Evolutionary conservation across 768 basidiomycete genomes (phyloP).

Genomic region (Thelephora ganbajun): DNA sequence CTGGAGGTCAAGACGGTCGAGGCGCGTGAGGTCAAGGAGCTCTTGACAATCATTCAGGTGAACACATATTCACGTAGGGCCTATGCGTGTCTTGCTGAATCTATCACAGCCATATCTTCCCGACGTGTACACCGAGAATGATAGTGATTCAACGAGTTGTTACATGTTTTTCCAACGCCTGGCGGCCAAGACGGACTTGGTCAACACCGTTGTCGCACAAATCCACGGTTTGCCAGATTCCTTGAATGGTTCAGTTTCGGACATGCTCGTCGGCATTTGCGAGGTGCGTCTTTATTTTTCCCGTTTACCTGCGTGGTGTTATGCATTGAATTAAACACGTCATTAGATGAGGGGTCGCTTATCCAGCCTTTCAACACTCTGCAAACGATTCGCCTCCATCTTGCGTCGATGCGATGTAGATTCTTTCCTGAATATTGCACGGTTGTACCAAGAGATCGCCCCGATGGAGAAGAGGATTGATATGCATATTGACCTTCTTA

Average conservation of each 20-base stretch:
- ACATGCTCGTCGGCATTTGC: constrained; percentile 84
- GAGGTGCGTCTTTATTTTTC: constrained; percentile 40
- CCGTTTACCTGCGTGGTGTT: background rate
- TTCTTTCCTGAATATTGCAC: constrained; percentile 75
- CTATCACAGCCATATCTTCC: constrained; percentile 71
- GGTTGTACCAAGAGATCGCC: constrained; percentile 70
- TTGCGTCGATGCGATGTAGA: constrained; percentile 71
- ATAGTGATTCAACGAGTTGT: constrained; percentile 78
- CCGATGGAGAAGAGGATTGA: constrained; percentile 88
- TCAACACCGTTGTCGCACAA: constrained; percentile 72
- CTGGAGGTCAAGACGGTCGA: constrained; percentile 80
- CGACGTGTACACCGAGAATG: constrained; percentile 77
- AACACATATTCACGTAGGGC: background rate
- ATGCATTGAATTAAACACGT: constrained; percentile 1
- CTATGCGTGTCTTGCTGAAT: constrained; percentile 2
- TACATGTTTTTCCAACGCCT: constrained; percentile 90
- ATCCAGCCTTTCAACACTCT: constrained; percentile 65
- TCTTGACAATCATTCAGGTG: constrained; percentile 76
- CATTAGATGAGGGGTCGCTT: constrained; percentile 72
- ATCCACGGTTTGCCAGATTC: constrained; percentile 76
- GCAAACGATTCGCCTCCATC: constrained; percentile 81
- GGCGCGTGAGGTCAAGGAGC: constrained; percentile 66
- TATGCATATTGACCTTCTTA: constrained; percentile 74
- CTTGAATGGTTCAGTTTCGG: constrained; percentile 69
- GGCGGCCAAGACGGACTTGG: constrained; percentile 74